Conservation (phyloP, 2,329 filamentous ascomycete genomes). For the Colletotrichum lindemuthianum region DNA sequence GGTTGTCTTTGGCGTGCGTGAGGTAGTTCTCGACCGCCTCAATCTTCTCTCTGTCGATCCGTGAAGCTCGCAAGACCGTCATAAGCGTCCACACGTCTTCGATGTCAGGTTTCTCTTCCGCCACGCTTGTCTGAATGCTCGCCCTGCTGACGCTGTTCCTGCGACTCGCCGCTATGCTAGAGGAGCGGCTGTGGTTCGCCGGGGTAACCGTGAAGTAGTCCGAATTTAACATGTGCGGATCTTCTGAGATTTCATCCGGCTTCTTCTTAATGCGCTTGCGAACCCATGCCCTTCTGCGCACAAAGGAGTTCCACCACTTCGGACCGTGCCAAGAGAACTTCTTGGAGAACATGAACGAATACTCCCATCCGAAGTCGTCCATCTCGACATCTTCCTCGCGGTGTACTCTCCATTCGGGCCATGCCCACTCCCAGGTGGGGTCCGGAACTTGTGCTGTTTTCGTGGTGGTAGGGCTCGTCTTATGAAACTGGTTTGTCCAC, state of each 20-base stretch:
- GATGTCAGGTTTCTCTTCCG: conserved; percentile 50
- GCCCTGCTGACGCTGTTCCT: conserved; percentile 49
- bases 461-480: conserved; percentile 72
- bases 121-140: conserved; percentile 45
- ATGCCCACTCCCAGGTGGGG: conserved; percentile 92
- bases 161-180: conserved; percentile 39
- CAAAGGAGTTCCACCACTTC: conserved; percentile 94
- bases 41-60: conserved; percentile 92
- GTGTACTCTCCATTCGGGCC: conserved; percentile 72
- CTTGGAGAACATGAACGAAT: conserved; percentile 85
- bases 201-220: conserved; percentile 84
- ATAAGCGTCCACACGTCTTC: conserved; percentile 76
- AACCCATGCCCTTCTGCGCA: conserved; percentile 89
- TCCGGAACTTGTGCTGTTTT: conserved; percentile 92
- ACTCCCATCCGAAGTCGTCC: conserved; percentile 95
- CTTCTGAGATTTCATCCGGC: conserved; percentile 53
- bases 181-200: conserved; percentile 47
- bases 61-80: conserved; percentile 71
- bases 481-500: conserved; percentile 81
- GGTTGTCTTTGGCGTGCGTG: conserved; percentile 77
- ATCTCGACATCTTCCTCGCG: conserved; percentile 75
- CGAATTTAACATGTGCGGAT: conserved; percentile 74
- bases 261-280: conserved; percentile 77
- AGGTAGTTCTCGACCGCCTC: conserved; percentile 85
- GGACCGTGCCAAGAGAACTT: conserved; percentile 87